Conservation (phyloP, 2,329 filamentous ascomycete species). For the Plectosphaerella plurivora region DNA sequence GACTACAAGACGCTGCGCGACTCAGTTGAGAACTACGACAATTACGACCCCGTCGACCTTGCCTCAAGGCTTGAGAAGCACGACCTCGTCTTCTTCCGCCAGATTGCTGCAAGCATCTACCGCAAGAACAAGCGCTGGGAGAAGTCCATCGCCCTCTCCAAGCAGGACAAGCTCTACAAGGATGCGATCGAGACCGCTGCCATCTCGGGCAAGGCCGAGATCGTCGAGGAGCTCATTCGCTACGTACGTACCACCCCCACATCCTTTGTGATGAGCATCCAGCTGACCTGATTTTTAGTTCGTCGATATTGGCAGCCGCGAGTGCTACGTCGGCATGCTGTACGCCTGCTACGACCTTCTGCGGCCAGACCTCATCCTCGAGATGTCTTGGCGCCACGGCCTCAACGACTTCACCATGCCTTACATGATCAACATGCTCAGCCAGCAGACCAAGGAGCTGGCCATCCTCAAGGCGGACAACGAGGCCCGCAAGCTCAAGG, state of each 20-base stretch:
- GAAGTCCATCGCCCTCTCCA: slow-evolving; percentile 94
- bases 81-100: slow-evolving; percentile 97
- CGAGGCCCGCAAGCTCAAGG: slow-evolving; percentile 81
- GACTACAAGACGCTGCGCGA: slow-evolving; percentile 98
- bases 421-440: slow-evolving; percentile 98
- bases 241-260: slow-evolving; percentile 69
- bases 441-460: slow-evolving; percentile 84
- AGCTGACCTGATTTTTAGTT: slow-evolving; percentile 59
- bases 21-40: slow-evolving; percentile 98
- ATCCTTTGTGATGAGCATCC: slow-evolving; percentile 2
- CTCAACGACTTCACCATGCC: slow-evolving; percentile 98
- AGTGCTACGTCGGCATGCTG: slow-evolving; percentile 99
- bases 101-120: slow-evolving; percentile 97
- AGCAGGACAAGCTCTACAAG: slow-evolving; percentile 99
- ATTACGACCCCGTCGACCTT: slow-evolving; percentile 93
- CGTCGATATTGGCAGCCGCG: slow-evolving; percentile 96
- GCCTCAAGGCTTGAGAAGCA: slow-evolving; percentile 94
- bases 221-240: slow-evolving; percentile 91
- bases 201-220: slow-evolving; percentile 82
- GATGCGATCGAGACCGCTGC: slow-evolving; percentile 98
- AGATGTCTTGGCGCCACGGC: slow-evolving; percentile 94
- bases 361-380: slow-evolving; percentile 85
- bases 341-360: slow-evolving; percentile 98
- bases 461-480: slow-evolving; percentile 88
- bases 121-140: slow-evolving; percentile 99